Evolutionary conservation across 148 eudicot species (phyloP).

Genomic region (Linanthus parryae): DNA sequence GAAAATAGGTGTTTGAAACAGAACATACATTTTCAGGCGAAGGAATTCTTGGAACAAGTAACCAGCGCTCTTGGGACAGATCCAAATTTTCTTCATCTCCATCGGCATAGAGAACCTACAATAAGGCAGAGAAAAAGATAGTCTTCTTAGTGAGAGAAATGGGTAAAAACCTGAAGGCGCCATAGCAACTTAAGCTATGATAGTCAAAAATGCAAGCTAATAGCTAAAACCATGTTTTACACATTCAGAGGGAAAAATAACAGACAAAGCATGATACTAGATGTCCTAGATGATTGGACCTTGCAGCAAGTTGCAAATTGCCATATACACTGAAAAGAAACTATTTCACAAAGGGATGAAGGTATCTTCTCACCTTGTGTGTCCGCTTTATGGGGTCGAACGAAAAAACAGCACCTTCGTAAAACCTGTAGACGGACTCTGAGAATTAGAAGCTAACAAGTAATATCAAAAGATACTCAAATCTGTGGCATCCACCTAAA

Average conservation of each 20-base stretch:
- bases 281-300: neutral
- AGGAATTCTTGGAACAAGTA: conserved; percentile 23
- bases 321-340: neutral
- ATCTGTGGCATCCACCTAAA: neutral
- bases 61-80: conserved; percentile 41
- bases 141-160: neutral
- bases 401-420: conserved; percentile 47
- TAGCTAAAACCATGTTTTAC: neutral
- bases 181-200: neutral
- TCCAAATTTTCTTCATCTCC: conserved; percentile 51
- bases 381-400: conserved; percentile 37
- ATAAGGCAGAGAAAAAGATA: neutral
- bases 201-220: neutral
- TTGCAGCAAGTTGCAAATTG: neutral
- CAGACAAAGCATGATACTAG: neutral
- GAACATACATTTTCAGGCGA: conserved; percentile 23
- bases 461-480: neutral
- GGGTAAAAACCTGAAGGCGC: too few species aligned
- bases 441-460: neutral
- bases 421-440: conserved; percentile 39
- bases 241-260: neutral
- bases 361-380: conserved; percentile 42
- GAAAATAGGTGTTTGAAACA: too few species aligned
- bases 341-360: neutral
- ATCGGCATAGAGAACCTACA: conserved; percentile 36